Percentiles rank a stretch among this genome's conserved stretches.
Evolutionary conservation across 768 basidiomycete genomes (phyloP).

Genomic region (Ramaria sp.): DNA sequence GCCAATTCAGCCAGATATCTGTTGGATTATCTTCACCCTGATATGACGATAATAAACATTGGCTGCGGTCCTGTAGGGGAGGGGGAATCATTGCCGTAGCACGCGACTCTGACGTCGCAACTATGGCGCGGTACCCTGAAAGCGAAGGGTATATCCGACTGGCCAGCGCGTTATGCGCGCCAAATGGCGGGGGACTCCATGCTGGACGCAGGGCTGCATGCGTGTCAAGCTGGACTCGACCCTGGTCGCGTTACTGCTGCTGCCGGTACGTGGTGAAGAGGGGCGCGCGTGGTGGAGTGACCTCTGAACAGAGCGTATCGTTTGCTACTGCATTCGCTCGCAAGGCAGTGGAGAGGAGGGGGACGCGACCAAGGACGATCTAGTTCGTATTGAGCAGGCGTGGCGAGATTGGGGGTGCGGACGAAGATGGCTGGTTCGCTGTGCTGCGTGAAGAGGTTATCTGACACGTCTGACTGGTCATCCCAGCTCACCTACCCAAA

Average conservation of each 20-base stretch:
- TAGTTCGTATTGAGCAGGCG: conserved; percentile 26
- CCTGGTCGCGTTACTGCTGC: conserved; percentile 19
- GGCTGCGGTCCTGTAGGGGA: conserved; percentile 47
- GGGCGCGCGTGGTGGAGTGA: conserved; percentile 29
- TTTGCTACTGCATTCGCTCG: conserved; percentile 23
- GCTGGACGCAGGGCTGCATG: conserved; percentile 27
- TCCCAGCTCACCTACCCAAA: too few relatives aligned
- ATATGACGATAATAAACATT: conserved; percentile 34
- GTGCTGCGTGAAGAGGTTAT: conserved; percentile 25
- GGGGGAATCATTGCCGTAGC: conserved; percentile 31
- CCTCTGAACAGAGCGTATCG: conserved; percentile 28
- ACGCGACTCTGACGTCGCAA: conserved; percentile 26
- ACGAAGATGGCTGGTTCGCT: conserved; percentile 25
- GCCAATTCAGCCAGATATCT: conserved; percentile 33
- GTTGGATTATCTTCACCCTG: conserved; percentile 24
- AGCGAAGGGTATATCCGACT: conserved; percentile 21
- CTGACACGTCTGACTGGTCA: conserved; percentile 13
- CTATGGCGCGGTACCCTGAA: conserved; percentile 31
- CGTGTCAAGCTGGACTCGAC: conserved; percentile 25
- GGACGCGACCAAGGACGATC: conserved; percentile 14
- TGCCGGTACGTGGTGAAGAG: conserved; percentile 26
- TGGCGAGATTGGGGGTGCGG: too few relatives aligned
- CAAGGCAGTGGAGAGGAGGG: conserved; percentile 23
- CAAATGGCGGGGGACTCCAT: conserved; percentile 25
- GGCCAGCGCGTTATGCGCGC: conserved; percentile 3